Conservation (phyloP, 2,329 filamentous ascomycete genomes). For the Fonsecaea nubica region DNA sequence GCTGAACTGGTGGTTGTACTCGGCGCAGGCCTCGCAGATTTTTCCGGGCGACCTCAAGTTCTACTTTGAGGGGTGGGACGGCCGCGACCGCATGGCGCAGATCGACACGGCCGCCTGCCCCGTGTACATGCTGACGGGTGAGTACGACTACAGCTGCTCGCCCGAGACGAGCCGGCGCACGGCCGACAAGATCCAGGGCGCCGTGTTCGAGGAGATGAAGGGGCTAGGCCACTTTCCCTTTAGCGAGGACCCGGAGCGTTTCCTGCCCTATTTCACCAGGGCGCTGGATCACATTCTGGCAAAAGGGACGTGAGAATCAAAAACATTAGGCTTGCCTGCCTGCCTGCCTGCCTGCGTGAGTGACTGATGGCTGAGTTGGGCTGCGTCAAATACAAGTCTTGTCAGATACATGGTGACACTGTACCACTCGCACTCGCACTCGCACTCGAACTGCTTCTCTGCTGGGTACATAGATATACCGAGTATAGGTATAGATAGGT, state of each 20-base stretch:
- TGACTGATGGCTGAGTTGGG: no score
- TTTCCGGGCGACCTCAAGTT: constrained; percentile 60
- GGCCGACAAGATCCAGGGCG: constrained; percentile 33
- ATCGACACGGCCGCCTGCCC: constrained; percentile 58
- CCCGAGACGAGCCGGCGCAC: constrained; percentile 31
- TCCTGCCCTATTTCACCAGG: constrained; percentile 31
- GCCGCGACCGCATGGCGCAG: constrained; percentile 50
- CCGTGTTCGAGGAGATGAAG: constrained; percentile 34
- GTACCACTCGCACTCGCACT: no score
- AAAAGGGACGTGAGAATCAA: neutral
- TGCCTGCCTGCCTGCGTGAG: no score
- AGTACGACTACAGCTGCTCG: constrained; percentile 36
- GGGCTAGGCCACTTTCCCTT: constrained; percentile 37
- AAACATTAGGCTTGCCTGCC: neutral
- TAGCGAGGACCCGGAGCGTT: constrained; percentile 33
- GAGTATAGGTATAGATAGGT: no score
- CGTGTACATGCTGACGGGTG: constrained; percentile 59
- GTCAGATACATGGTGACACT: no score
- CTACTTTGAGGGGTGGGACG: constrained; percentile 59
- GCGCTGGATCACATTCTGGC: constrained; percentile 31
- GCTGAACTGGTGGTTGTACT: constrained; percentile 59
- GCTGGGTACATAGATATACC: no score
- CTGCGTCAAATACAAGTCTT: no score
- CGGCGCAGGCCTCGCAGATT: constrained; percentile 57
- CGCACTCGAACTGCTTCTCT: no score